Evolutionary conservation across 495 filamentous ascomycete genomes (phyloP).

Genomic region (Cenococcum geophilum): DNA sequence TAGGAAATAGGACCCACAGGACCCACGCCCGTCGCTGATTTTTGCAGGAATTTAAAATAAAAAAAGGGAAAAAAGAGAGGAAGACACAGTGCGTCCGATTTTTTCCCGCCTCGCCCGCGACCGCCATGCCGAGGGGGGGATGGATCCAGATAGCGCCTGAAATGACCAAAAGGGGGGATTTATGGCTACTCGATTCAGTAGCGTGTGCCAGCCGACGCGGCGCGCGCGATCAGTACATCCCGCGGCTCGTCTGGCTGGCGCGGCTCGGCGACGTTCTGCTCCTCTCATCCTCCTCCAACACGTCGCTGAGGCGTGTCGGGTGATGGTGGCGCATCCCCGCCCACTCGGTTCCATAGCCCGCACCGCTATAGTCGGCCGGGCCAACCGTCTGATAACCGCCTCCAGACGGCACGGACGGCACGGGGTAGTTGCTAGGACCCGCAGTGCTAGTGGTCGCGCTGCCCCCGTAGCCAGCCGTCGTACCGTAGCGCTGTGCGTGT

Average conservation of each 20-base stretch:
- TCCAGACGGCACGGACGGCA: neutral
- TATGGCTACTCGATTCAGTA: too few relatives aligned
- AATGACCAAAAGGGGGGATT: too few relatives aligned
- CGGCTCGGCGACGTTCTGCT: constrained; percentile 44
- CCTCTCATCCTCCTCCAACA: constrained; percentile 78
- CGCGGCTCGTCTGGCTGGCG: constrained; percentile 34
- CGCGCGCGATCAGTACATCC: constrained; percentile 28
- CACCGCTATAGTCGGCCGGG: constrained; percentile 50
- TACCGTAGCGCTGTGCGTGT: constrained; percentile 44
- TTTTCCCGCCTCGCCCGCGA: too few relatives aligned
- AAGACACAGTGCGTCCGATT: too few relatives aligned
- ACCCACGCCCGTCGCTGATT: too few relatives aligned
- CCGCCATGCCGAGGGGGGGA: too few relatives aligned
- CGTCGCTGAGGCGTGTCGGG: constrained; percentile 89
- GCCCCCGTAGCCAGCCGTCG: constrained; percentile 16
- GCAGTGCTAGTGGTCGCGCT: constrained; percentile 31
- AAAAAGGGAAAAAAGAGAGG: too few relatives aligned
- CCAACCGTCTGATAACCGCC: constrained; percentile 15
- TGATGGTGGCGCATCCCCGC: constrained; percentile 83
- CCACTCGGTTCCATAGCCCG: constrained; percentile 69
- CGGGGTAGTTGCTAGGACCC: constrained; percentile 8
- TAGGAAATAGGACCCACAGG: too few relatives aligned
- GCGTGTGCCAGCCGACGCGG: too few relatives aligned
- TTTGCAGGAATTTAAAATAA: too few relatives aligned
- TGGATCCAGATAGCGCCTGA: too few relatives aligned